Conservation (phyloP, 805 yeast genomes). For the Starmerella apis region DNA sequence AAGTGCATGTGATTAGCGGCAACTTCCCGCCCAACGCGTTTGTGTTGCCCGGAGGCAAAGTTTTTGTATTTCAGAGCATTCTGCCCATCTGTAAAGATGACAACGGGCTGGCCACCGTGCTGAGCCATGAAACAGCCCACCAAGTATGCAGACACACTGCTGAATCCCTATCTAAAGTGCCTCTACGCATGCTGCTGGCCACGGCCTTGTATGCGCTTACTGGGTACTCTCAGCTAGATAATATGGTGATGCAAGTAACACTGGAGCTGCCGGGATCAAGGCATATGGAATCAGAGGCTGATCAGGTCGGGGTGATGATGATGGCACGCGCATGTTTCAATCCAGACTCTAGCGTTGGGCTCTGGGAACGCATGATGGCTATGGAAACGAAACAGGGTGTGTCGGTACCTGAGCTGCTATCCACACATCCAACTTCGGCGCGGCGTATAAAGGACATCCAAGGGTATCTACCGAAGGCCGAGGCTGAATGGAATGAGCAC, state of each 20-base stretch:
- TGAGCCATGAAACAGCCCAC: slow-evolving; percentile 89
- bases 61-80: slow-evolving; percentile 74
- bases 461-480: slow-evolving; percentile 47
- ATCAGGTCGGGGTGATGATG: slow-evolving; percentile 81
- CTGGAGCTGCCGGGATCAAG: slow-evolving; percentile 77
- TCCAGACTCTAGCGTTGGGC: slow-evolving; percentile 57
- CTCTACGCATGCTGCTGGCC: slow-evolving; percentile 51
- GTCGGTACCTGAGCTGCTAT: slow-evolving; percentile 50
- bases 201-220: slow-evolving; percentile 48
- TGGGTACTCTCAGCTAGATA: slow-evolving; percentile 46
- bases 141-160: slow-evolving; percentile 86
- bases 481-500: slow-evolving; percentile 6
- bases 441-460: slow-evolving; percentile 59
- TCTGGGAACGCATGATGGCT: slow-evolving; percentile 75
- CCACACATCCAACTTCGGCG: slow-evolving; percentile 84
- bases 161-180: slow-evolving; percentile 70
- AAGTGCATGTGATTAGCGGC: slow-evolving; percentile 65
- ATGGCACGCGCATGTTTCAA: slow-evolving; percentile 85
- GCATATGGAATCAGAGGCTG: slow-evolving; percentile 94
- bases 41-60: slow-evolving; percentile 92
- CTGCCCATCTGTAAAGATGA: slow-evolving; percentile 68
- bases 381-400: slow-evolving; percentile 35
- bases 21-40: slow-evolving; percentile 88
- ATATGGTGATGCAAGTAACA: slow-evolving; percentile 44
- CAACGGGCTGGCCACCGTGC: slow-evolving; percentile 90